Conservation (phyloP, 2,329 filamentous ascomycete species). For the Fusarium floridanum region DNA sequence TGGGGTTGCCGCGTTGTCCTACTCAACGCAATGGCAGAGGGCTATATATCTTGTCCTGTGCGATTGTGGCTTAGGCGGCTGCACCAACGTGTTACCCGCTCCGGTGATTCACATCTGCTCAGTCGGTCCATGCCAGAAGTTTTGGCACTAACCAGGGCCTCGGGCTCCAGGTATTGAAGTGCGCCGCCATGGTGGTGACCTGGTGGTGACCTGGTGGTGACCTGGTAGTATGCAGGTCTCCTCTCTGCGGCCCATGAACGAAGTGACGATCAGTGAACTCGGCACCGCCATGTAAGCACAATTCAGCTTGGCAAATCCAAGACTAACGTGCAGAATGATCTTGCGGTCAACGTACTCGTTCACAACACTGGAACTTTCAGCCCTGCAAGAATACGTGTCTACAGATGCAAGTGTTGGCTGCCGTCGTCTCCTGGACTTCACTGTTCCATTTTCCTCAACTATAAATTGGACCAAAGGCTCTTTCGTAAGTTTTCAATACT, state of each 20-base stretch:
- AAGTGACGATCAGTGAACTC: not conserved
- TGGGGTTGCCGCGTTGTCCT: not conserved
- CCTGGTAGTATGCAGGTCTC: not conserved
- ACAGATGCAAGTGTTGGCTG: not conserved
- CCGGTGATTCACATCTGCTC: not conserved
- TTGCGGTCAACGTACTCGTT: not conserved
- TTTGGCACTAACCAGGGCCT: not conserved
- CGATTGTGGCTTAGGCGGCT: not conserved
- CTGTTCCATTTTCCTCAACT: not conserved
- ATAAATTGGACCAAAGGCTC: not conserved
- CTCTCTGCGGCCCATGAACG: not conserved
- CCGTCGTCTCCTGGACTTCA: not conserved
- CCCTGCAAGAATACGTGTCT: not conserved
- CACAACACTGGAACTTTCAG: not conserved
- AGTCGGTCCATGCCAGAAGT: not conserved
- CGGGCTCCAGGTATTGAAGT: not conserved
- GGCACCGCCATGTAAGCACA: not conserved
- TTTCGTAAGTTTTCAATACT: not conserved
- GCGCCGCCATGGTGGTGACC: not conserved
- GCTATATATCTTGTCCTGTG: not conserved
- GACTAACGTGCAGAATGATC: not conserved
- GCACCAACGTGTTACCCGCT: not conserved
- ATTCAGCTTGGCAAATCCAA: not conserved
- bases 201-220: no score
- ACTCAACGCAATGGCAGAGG: not conserved